phyloP scores from a whole-genome alignment of 2,329 filamentous ascomycete species.

The Simplicillium sp. region DNA sequence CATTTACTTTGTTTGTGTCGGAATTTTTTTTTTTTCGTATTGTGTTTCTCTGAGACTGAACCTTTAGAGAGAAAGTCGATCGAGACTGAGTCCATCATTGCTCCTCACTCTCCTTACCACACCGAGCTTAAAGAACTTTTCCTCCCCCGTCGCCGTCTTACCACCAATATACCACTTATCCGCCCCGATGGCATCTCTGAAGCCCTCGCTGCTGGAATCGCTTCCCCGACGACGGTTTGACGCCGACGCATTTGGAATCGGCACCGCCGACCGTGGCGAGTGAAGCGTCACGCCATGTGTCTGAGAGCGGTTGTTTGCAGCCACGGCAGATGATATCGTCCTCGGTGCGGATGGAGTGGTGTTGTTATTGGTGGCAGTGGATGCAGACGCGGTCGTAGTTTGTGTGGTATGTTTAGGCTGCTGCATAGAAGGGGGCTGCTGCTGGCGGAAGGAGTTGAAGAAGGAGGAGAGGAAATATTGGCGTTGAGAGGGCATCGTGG shows the following conservation, averaged over 20 bases:
- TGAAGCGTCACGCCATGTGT: slow-evolving; percentile 18
- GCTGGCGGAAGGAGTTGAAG: slow-evolving; percentile 45
- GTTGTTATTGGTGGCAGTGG: slow-evolving; percentile 1
- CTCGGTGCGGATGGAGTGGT: slow-evolving; percentile 4
- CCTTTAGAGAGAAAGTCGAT: slow-evolving; percentile 63
- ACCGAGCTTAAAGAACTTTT: slow-evolving; percentile 72
- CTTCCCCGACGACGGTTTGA: slow-evolving; percentile 50
- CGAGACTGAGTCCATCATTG: slow-evolving; percentile 64
- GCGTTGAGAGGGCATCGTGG: slow-evolving; percentile 40
- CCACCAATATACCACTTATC: slow-evolving; percentile 81
- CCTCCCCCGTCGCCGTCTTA: slow-evolving; percentile 65
- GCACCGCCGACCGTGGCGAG: slow-evolving; percentile 21
- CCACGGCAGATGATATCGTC: slow-evolving; percentile 2
- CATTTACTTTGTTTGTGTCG: too few relatives aligned
- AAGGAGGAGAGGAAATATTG: slow-evolving; percentile 48
- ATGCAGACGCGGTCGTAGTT: slow-evolving; percentile 1
- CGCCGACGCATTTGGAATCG: slow-evolving; percentile 25
- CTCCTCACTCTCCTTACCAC: slow-evolving; percentile 66
- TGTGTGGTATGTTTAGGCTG: slow-evolving; percentile 3
- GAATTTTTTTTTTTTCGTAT: too few relatives aligned
- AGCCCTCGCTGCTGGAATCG: slow-evolving; percentile 67
- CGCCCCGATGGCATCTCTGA: slow-evolving; percentile 59
- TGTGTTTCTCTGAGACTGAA: too few relatives aligned
- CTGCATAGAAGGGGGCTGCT: slow-evolving; percentile 18
- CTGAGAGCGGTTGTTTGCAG: slow-evolving; percentile 4